Percentiles rank a stretch among this genome's conserved stretches.
Conservation (phyloP, 345 rosid genomes). For the Hypericum perforatum region DNA sequence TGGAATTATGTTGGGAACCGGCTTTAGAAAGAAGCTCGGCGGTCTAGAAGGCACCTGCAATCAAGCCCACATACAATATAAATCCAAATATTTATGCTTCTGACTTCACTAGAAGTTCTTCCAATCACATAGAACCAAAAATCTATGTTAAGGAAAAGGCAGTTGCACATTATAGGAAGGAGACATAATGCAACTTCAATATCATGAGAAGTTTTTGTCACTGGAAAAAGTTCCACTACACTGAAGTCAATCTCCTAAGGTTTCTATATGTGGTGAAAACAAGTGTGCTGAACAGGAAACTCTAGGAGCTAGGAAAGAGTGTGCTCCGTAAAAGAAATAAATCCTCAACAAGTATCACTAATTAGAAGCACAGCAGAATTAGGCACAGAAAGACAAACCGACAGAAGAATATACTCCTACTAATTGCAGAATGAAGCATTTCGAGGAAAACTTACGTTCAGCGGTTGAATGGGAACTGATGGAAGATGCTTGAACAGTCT, state of each 20-base stretch:
- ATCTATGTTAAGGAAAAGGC: background rate
- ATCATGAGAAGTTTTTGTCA: too few species aligned
- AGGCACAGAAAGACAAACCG: background rate
- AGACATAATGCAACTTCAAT: too few species aligned
- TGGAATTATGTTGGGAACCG: slow-evolving; percentile 56
- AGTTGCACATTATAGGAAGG: background rate
- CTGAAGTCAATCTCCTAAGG: too few species aligned
- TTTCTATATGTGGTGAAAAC: too few species aligned
- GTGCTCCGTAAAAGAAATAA: background rate
- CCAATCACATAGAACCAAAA: too few species aligned
- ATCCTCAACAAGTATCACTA: too few species aligned
- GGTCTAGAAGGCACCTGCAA: slow-evolving; percentile 81
- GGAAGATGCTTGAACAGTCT: slow-evolving; percentile 97
- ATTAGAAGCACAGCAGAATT: background rate
- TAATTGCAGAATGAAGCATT: background rate
- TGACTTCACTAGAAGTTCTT: too few species aligned
- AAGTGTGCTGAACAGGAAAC: background rate
- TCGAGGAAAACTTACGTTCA: slow-evolving; percentile 45
- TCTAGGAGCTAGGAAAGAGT: background rate
- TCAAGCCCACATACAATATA: slow-evolving; percentile 10
- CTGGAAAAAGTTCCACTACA: too few species aligned
- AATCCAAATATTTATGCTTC: background rate
- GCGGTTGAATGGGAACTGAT: slow-evolving; percentile 68
- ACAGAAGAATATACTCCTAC: background rate
- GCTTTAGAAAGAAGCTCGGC: slow-evolving; percentile 78